Conservation (phyloP, 257 asterid genomes). For the Gentiana straminea region DNA sequence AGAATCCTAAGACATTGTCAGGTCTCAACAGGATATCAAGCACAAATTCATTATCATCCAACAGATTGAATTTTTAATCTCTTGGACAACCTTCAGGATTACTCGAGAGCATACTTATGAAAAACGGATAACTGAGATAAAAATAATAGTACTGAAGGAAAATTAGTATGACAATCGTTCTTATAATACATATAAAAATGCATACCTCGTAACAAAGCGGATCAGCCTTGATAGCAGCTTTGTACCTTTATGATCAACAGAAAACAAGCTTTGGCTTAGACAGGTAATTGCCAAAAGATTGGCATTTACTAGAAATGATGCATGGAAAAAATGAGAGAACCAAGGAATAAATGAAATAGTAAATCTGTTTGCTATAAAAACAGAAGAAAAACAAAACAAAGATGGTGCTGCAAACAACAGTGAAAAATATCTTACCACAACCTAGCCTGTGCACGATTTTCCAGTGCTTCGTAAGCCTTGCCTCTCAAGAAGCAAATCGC, state of each 20-base stretch:
- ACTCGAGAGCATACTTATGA: no score
- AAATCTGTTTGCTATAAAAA: neutral
- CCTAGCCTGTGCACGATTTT: constrained; percentile 84
- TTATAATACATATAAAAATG: constrained; percentile 1
- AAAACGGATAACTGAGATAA: no score
- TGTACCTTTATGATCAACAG: constrained; percentile 58
- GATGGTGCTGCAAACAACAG: neutral
- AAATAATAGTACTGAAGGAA: no score
- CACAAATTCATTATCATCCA: no score
- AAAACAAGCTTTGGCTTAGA: constrained; percentile 11
- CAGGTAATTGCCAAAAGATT: neutral
- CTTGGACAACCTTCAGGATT: no score
- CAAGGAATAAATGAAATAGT: neutral
- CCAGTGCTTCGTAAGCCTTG: constrained; percentile 94
- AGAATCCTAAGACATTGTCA: no score
- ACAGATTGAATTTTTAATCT: no score
- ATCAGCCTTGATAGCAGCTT: constrained; percentile 97
- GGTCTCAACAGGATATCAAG: no score
- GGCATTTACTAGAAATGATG: neutral
- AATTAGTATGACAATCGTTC: constrained; percentile 6
- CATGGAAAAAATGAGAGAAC: neutral
- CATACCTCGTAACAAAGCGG: constrained; percentile 95
- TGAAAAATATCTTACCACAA: constrained; percentile 52
- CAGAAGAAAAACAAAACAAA: neutral
- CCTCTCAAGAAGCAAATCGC: constrained; percentile 96